Base-by-base conservation (phyloP, 1,284 basidiomycete species). In the Boletus calvinii region DNA sequence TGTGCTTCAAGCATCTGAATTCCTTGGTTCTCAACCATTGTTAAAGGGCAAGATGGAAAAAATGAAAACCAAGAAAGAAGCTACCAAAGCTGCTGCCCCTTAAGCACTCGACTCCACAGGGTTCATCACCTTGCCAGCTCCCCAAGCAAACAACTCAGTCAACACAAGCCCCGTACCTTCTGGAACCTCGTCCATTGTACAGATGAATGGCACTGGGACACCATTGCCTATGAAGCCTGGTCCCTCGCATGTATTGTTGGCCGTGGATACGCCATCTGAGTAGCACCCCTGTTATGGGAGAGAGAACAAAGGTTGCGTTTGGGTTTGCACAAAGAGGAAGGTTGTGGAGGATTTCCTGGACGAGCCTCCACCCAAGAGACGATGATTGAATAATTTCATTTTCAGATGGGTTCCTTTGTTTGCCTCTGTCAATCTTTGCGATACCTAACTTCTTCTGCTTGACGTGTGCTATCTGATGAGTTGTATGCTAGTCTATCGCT, bases 291-390 rank as follows among this genome's bases (percentile, higher is more conserved):
- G 78, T 76, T 7, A 71, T 78, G 1, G 72, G 72, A 1, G 88
- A 90, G 62, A 76, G 88, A 51, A 79, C 81, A 22, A 90, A 84
- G 69, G 81, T 92, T 39, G 80, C 82, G 3, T 84, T 92, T 66
- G 87, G 87, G 6, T 81, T 92, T 63, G 84, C 84, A 73, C 74
- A 46, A 92, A 92, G 75, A 75, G 90, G 60, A 92, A 91, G 67
- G 87, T 86, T 2, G 79, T 69, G 4, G 84, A 84, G 38, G 88
- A 90, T 50, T 69, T 72, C 13, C 61, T 65, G 31, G 77, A 72
- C 34, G 74, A 74, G 6, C 79, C 77, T 2, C 71, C 78, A 9
- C 60, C 74, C 31, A 81, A 81, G 62, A 67, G 65, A 62, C 71
- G 71, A 60, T 74, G 55, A 69, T 50, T 26, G 34, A 12, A 31